Percentiles rank a stretch among this genome's conserved stretches.
Evolutionary conservation across 768 basidiomycete species (phyloP).

Genomic region (Kwoniella sp.): DNA sequence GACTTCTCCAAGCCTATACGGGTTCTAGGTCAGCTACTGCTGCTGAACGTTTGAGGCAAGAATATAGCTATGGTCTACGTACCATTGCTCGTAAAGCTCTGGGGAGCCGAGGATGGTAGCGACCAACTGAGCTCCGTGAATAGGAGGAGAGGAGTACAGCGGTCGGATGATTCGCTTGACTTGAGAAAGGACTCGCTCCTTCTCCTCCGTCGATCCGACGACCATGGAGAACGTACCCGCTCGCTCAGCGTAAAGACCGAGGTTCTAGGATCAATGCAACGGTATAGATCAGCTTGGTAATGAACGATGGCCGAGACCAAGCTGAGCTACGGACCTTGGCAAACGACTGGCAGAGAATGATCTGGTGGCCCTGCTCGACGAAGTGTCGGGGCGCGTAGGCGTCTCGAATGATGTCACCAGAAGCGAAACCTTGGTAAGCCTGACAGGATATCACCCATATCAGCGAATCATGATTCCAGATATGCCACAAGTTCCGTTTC

Average conservation of each 20-base stretch:
- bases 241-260: conserved; percentile 97
- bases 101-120: conserved; percentile 51
- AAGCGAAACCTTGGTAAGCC: conserved; percentile 98
- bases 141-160: conserved; percentile 97
- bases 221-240: conserved; percentile 89
- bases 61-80: conserved; percentile 13
- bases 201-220: conserved; percentile 66
- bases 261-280: conserved; percentile 62
- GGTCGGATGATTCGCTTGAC: conserved; percentile 92
- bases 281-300: conserved; percentile 4
- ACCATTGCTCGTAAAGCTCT: conserved; percentile 52
- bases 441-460: conserved; percentile 54
- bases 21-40: too few species aligned
- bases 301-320: not conserved
- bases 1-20: conserved; percentile 64
- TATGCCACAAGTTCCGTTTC: too few species aligned
- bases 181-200: conserved; percentile 83
- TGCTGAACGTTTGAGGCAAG: not conserved
- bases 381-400: conserved; percentile 95
- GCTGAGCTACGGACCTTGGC: conserved; percentile 64
- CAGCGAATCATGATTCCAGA: not conserved
- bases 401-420: conserved; percentile 82
- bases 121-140: conserved; percentile 56
- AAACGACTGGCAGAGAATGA: conserved; percentile 92
- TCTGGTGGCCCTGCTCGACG: conserved; percentile 84